Base-by-base conservation (phyloP, 257 asterid species). In the Plantago major region DNA sequence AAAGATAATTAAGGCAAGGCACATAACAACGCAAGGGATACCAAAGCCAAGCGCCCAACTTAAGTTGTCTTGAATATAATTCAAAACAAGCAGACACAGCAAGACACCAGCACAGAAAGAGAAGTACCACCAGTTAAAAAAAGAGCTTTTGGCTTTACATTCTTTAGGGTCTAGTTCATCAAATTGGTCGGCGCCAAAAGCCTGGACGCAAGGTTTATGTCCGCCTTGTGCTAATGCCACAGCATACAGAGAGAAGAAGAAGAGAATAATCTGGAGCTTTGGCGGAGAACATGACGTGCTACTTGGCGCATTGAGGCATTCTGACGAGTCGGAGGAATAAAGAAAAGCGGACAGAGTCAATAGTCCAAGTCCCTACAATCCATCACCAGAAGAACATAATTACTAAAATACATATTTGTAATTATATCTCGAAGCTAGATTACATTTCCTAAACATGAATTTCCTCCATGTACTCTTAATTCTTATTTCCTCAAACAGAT, bases 1-100 rank as follows among this genome's bases (percentile, higher is more conserved):
- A 66, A 82, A 82, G 37, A 77, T 70, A 57, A 70, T 14, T 19
- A 87, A 69, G 4, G 90, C 86, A 28, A 87, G 60, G 74, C 76
- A 69, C 87, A 84, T 80, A 51, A 59, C 75, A 52, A 82, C 54
- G 68, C 90, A 82, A 55, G 93, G 90, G 69, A 87, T 80, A 11
- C 93, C 95, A 68, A 84, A 84, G 42, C 93, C 95, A 63, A 84
- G 90, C 40, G 64, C 88, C 95, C 95, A 87, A 71, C 89, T 80
- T 46, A 80, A 52, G 66, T 80, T 82, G 60, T 87, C 94, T 60
- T 84, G 90, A 58, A 87, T 79, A 63, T 87, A 87, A 75, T 61
- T 84, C 74, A 87, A 60, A 56, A 77, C 50, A 28, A 38, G 45
- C 3, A 82, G 67, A 28, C 85, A 67, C 46, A 74, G 59, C 53